Evolutionary conservation across 257 asterid species (phyloP).

Genomic region (Cordia subcordata): DNA sequence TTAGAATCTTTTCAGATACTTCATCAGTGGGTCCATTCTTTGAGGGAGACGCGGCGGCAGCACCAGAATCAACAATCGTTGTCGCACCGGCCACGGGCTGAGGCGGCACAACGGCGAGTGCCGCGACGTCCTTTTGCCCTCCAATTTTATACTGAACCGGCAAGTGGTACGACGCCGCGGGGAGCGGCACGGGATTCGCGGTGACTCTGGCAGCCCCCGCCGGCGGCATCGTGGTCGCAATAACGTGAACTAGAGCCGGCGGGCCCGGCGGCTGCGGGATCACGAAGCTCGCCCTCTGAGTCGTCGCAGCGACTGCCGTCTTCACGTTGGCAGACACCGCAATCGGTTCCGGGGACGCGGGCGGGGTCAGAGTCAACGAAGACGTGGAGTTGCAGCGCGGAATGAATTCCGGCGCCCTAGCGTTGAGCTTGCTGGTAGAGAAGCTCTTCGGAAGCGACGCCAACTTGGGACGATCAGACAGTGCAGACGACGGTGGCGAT

Average conservation of each 20-base stretch:
- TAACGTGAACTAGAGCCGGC: background rate
- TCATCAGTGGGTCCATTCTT: background rate
- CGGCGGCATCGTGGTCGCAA: background rate
- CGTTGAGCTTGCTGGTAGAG: background rate
- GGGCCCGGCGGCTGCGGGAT: constrained; percentile 1
- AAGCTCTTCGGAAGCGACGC: background rate
- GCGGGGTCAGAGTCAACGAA: background rate
- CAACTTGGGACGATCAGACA: background rate
- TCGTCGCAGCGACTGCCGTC: background rate
- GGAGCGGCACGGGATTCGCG: background rate
- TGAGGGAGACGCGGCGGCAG: background rate
- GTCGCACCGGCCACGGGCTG: background rate
- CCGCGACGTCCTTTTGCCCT: background rate
- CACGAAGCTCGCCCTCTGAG: background rate
- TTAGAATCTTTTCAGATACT: background rate
- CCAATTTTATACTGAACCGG: background rate
- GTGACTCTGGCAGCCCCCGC: background rate
- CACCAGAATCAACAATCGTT: no score
- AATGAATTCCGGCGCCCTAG: background rate
- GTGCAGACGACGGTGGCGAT: background rate
- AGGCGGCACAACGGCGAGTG: background rate
- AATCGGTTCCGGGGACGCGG: background rate
- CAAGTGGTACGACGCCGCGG: background rate
- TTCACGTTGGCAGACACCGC: background rate
- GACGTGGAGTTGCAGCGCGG: background rate